Base-by-base conservation (phyloP, 2,329 filamentous ascomycete genomes). In the Monosporascus ibericus region DNA sequence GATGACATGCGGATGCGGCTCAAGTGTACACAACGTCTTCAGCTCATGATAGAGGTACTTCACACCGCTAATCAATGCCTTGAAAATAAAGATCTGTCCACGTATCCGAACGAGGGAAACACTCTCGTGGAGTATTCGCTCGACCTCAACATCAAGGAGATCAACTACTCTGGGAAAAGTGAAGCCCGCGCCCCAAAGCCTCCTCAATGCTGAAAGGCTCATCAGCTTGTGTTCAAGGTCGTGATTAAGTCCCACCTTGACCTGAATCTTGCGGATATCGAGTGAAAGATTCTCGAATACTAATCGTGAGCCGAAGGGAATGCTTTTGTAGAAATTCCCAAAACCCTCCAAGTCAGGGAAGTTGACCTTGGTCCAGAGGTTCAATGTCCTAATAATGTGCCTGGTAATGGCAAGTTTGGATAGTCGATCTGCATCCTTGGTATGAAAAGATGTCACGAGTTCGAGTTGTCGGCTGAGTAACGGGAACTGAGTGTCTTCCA, bases 31-130 rank as follows among this genome's bases (percentile, higher is more conserved):
- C 2, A 85, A 73, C 24, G 76, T 74, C 50, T 76, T 76, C 18
- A 85, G 70, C 64, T 85, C 82, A 58, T 84, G 79, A 61, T 84
- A 85, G 38, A 85, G 69, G 60, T 79, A 84, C 60, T 83, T 83
- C 54, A 78, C 73, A 56, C 75, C 76, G 65, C 77, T 80, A 2
- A 77, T 78, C 42, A 84, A 63, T 3, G 79, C 78, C 62, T 85
- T 85, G 65, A 85, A 75, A 52, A 83, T 76, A 70, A 75, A 78
- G 2, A 71, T 63, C 47, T 68, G 60, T 6, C 65, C 69, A 20
- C 67, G 57, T 40, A 78, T 69, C 34, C 68, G 67, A 44, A 84
- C 79, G 15, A 83, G 68, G 52, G 77, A 81, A 44, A 84, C 77
- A 55, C 80, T 82, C 60, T 85, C 82, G 57, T 84, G 78, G 18